A percentile compares a stretch with the other conserved stretches of the same genome.
Evolutionary conservation across 805 yeast genomes (phyloP).

Genomic region (Yarrowia phangngaensis): DNA sequence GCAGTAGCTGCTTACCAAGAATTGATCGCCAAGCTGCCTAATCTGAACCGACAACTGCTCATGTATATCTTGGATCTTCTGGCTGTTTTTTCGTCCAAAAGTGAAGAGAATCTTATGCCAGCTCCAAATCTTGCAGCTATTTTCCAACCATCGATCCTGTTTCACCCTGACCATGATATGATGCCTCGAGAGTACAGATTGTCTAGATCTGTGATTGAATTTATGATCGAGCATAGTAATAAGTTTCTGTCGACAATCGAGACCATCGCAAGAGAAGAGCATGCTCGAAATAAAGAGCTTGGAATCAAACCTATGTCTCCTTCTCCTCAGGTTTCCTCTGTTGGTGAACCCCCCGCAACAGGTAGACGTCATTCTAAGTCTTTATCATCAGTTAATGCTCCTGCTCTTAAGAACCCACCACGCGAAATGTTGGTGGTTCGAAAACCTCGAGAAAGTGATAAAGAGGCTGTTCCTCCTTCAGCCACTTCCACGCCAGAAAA

Average conservation of each 20-base stretch:
- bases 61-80: constrained; percentile 83
- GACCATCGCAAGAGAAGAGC: constrained; percentile 37
- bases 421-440: constrained; percentile 19
- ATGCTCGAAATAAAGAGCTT: constrained; percentile 29
- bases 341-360: not conserved
- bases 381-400: constrained; percentile 17
- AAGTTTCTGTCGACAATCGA: constrained; percentile 57
- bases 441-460: constrained; percentile 21
- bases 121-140: constrained; percentile 91
- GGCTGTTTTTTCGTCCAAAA: constrained; percentile 75
- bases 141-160: constrained; percentile 92
- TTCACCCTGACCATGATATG: constrained; percentile 91
- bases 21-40: constrained; percentile 67
- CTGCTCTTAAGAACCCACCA: not conserved
- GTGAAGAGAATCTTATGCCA: constrained; percentile 81
- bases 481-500: constrained; percentile 9
- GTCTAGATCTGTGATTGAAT: constrained; percentile 81
- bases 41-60: constrained; percentile 72
- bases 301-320: constrained; percentile 22
- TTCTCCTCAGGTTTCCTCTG: constrained; percentile 7
- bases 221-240: constrained; percentile 80
- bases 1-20: constrained; percentile 69
- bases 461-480: too few relatives aligned
- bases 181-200: constrained; percentile 86
- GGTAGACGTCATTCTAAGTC: constrained; percentile 22